These are phyloP conservation scores for Lachnellula arida DNA, from an alignment of 2,329 filamentous ascomycete species.

Conservation along the genomic window DNA sequence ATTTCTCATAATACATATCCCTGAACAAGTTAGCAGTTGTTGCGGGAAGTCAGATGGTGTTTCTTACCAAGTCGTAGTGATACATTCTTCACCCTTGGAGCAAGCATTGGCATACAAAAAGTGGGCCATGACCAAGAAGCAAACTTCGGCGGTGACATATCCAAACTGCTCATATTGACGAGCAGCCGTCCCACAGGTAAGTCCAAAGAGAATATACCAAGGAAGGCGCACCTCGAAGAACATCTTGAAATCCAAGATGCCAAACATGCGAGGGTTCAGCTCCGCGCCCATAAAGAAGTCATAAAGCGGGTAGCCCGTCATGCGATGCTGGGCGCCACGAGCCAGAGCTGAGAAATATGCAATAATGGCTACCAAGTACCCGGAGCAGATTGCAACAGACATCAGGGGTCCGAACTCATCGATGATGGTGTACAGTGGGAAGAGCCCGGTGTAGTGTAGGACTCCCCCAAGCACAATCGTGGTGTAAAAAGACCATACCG, in stretches of 20 bases:
- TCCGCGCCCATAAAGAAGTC: slow-evolving; percentile 92
- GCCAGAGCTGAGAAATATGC: slow-evolving; percentile 81
- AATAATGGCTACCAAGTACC: slow-evolving; percentile 74
- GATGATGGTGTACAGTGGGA: slow-evolving; percentile 85
- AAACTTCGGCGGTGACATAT: slow-evolving; percentile 79
- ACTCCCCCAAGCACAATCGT: slow-evolving; percentile 67
- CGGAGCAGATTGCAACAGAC: slow-evolving; percentile 87
- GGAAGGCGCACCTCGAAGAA: slow-evolving; percentile 91
- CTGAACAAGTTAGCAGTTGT: slow-evolving; percentile 31
- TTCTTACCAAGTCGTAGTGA: slow-evolving; percentile 71
- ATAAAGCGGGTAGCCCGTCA: slow-evolving; percentile 78
- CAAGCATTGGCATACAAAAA: slow-evolving; percentile 91
- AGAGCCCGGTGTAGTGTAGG: slow-evolving; percentile 78
- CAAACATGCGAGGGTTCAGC: slow-evolving; percentile 81
- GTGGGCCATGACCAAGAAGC: slow-evolving; percentile 82
- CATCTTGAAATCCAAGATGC: slow-evolving; percentile 87
- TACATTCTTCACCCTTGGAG: slow-evolving; percentile 86
- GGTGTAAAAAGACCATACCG: slow-evolving; percentile 78
- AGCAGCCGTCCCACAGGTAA: slow-evolving; percentile 70
- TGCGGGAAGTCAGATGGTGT: background rate
- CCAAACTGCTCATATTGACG: slow-evolving; percentile 82
- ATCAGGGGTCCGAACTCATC: slow-evolving; percentile 94
- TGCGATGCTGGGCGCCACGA: slow-evolving; percentile 82
- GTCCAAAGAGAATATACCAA: slow-evolving; percentile 84
- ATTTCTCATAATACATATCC: slow-evolving; percentile 98